These are phyloP conservation scores for Theobroma cacao DNA, from an alignment of 345 rosid genomes.

Conservation along the genomic window DNA sequence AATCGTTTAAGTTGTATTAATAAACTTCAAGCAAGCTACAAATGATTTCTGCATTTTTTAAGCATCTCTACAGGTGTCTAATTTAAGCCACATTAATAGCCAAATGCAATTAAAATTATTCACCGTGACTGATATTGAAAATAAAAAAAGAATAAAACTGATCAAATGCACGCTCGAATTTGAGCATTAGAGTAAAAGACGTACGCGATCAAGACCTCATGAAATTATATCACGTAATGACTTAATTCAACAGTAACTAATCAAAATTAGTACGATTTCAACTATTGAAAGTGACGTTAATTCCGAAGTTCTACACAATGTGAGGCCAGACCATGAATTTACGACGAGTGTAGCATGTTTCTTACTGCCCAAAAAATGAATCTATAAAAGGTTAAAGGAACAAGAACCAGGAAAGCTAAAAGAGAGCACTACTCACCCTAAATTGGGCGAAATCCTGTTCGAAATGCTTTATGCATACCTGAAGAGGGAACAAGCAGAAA, in stretches of 20 bases:
- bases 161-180: neutral
- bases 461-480: neutral
- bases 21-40: neutral
- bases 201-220: neutral
- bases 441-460: neutral
- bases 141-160: neutral
- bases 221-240: neutral
- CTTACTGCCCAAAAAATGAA: neutral
- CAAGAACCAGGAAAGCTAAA: neutral
- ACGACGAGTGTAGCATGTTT: too few relatives aligned
- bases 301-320: neutral
- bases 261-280: neutral
- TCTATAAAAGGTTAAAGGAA: neutral
- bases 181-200: neutral
- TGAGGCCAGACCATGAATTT: neutral
- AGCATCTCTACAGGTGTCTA: neutral
- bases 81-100: neutral
- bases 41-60: neutral
- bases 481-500: neutral
- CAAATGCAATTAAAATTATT: neutral
- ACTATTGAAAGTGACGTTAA: neutral
- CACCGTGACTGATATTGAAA: neutral
- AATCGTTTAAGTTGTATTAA: neutral
- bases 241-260: neutral
- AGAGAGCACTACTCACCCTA: neutral